These are phyloP conservation scores for Lachancea fermentati DNA, from an alignment of 805 yeast genomes.

Conservation along the genomic window DNA sequence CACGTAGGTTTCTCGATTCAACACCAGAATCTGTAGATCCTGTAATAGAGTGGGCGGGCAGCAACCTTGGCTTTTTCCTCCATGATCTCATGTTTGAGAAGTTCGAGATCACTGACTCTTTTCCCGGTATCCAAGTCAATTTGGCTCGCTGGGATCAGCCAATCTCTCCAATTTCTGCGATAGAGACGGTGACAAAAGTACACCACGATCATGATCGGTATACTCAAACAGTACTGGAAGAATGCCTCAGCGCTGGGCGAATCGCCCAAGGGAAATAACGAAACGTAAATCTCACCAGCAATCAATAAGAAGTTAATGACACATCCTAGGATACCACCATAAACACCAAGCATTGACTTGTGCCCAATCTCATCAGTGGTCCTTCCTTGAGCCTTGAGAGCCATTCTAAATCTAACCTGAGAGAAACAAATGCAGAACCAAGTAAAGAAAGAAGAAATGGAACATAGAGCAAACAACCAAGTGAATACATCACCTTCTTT, in stretches of 20 bases:
- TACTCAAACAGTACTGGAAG: conserved; percentile 48
- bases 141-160: conserved; percentile 38
- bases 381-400: conserved; percentile 49
- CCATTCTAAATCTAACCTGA: conserved; percentile 63
- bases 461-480: conserved; percentile 76
- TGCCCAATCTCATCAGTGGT: conserved; percentile 51
- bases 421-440: conserved; percentile 72
- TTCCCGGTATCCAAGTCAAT: conserved; percentile 56
- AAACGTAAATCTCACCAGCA: conserved; percentile 67
- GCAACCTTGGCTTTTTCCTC: conserved; percentile 29
- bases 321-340: conserved; percentile 53
- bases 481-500: conserved; percentile 53
- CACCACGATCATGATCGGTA: conserved; percentile 41
- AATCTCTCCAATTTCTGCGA: conserved; percentile 29
- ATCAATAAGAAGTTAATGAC: conserved; percentile 48
- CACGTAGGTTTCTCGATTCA: conserved; percentile 15
- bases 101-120: conserved; percentile 43
- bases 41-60: conserved; percentile 31
- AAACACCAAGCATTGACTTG: conserved; percentile 52
- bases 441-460: conserved; percentile 69
- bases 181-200: conserved; percentile 42
- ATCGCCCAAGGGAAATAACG: conserved; percentile 53
- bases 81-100: conserved; percentile 37
- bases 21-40: conserved; percentile 34
- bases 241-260: conserved; percentile 36